phyloP scores from a whole-genome alignment of 2,329 filamentous ascomycete species.

The Ceratocystis cacaofunesta region DNA sequence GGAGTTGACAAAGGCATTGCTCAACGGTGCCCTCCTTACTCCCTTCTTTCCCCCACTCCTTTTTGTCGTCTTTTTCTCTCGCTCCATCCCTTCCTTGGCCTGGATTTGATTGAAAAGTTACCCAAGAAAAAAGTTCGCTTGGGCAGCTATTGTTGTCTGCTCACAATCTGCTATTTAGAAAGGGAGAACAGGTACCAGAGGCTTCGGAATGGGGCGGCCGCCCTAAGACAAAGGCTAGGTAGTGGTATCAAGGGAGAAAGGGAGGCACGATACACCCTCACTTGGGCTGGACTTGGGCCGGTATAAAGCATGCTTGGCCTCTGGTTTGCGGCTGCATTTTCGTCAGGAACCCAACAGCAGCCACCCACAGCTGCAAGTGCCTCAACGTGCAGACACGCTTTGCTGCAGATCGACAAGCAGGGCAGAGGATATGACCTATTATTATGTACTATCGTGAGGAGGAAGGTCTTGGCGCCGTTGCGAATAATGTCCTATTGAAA shows the following conservation, averaged over 20 bases:
- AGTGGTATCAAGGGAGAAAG: not conserved
- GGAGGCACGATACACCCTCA: not conserved
- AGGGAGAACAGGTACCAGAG: not conserved
- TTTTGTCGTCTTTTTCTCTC: not conserved
- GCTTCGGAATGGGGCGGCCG: not conserved
- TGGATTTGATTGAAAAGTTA: not conserved
- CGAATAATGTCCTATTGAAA: not conserved
- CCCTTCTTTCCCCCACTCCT: not conserved
- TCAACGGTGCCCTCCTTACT: not conserved
- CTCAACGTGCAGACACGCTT: not conserved
- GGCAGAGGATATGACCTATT: not conserved
- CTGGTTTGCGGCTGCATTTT: not conserved
- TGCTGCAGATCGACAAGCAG: constrained; percentile 4
- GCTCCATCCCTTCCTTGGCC: not conserved
- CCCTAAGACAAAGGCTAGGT: not conserved
- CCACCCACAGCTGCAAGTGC: not conserved
- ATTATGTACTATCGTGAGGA: not conserved
- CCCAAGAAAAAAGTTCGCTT: not conserved
- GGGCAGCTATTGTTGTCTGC: not conserved
- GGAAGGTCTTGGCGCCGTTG: not conserved
- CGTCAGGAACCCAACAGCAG: not conserved
- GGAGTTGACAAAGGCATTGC: not conserved
- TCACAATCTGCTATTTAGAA: not conserved
- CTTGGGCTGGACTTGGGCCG: not conserved
- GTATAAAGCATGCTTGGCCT: not conserved